A percentile compares a stretch with the other conserved stretches of the same genome.
These are phyloP conservation scores for Trichoderma hamatum DNA, from an alignment of 2,329 filamentous ascomycete genomes.

Conservation along the genomic window DNA sequence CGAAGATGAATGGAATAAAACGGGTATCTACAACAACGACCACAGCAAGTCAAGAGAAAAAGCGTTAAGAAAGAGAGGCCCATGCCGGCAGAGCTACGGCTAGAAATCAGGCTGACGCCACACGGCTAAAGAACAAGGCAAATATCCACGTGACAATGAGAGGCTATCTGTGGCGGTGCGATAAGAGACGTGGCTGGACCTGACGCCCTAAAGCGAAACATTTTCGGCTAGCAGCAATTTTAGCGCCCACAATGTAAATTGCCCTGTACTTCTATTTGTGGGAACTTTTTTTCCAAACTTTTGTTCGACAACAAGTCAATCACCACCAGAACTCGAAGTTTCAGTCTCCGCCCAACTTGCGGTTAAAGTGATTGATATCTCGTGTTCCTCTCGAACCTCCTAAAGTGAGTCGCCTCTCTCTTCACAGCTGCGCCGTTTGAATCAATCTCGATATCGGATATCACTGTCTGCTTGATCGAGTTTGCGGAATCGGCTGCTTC, in stretches of 20 bases:
- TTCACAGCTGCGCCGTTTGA: neutral
- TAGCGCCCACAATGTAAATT: slow-evolving; percentile 43
- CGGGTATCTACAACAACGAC: neutral
- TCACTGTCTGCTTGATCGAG: neutral
- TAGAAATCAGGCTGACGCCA: slow-evolving; percentile 4
- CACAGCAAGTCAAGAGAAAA: slow-evolving; percentile 20
- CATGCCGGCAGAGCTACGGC: slow-evolving; percentile 24
- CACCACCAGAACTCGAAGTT: slow-evolving; percentile 79
- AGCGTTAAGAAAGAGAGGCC: slow-evolving; percentile 14
- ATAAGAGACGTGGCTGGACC: slow-evolving; percentile 20
- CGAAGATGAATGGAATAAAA: neutral
- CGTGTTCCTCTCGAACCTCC: slow-evolving; percentile 63
- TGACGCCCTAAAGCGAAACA: slow-evolving; percentile 32
- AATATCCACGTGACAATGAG: neutral
- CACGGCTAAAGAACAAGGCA: neutral
- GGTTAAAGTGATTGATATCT: slow-evolving; percentile 99
- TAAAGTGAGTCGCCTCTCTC: slow-evolving; percentile 16
- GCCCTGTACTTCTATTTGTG: slow-evolving; percentile 30
- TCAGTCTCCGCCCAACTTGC: slow-evolving; percentile 98
- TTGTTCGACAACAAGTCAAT: slow-evolving; percentile 31
- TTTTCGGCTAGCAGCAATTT: slow-evolving; percentile 35
- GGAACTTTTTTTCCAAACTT: slow-evolving; percentile 37
- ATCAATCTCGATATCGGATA: neutral
- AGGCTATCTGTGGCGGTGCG: slow-evolving; percentile 16
- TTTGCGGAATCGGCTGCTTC: neutral